Percentiles rank a stretch among this genome's conserved stretches.
Conservation (phyloP, 177 flowering plant species). For the Tripterygium wilfordii region DNA sequence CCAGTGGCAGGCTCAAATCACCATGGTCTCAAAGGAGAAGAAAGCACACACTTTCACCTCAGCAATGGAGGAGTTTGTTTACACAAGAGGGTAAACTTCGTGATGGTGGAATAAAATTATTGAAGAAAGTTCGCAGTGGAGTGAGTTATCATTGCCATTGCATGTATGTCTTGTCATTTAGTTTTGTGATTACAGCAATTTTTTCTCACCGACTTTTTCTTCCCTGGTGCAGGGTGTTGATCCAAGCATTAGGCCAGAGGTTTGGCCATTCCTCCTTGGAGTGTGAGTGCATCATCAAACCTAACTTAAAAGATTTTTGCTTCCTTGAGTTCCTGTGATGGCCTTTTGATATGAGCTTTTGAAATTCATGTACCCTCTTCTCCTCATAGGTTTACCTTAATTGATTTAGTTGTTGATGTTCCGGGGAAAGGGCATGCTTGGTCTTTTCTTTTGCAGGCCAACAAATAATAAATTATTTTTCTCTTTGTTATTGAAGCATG, state of each 20-base stretch:
- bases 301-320: not conserved
- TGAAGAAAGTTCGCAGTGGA: constrained; percentile 89
- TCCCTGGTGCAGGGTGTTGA: constrained; percentile 72
- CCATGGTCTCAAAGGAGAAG: constrained; percentile 90
- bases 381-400: too few relatives aligned
- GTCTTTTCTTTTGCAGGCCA: too few relatives aligned
- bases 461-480: too few relatives aligned
- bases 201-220: constrained; percentile 5
- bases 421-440: not conserved
- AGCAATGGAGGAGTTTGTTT: constrained; percentile 67
- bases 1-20: constrained; percentile 70
- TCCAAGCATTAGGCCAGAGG: constrained; percentile 81
- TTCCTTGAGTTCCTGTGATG: not conserved
- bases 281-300: constrained; percentile 52
- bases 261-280: constrained; percentile 98
- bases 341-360: not conserved
- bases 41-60: constrained; percentile 63
- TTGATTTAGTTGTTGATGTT: not conserved
- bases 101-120: constrained; percentile 70
- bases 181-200: not conserved
- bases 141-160: constrained; percentile 34
- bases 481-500: too few relatives aligned
- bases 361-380: too few relatives aligned
- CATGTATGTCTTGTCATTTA: not conserved
- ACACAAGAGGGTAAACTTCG: constrained; percentile 74